These are phyloP conservation scores for Aspergillus steynii DNA, from an alignment of 495 filamentous ascomycete species.

Conservation along the genomic window DNA sequence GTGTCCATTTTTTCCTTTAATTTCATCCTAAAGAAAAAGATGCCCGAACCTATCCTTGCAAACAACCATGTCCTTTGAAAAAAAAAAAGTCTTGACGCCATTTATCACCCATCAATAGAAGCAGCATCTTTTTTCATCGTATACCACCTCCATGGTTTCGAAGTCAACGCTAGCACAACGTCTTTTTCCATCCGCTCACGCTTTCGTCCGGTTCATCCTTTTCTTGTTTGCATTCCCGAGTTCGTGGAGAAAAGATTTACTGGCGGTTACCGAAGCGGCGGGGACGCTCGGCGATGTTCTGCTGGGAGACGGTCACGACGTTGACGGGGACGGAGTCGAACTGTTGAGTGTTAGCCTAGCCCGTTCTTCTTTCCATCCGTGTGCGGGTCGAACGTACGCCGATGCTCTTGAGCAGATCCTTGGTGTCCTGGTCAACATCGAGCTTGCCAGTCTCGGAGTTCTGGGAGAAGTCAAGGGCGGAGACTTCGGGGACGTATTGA, in stretches of 20 bases:
- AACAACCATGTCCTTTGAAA: not conserved
- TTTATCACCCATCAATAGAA: not conserved
- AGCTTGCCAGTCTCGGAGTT: constrained; percentile 80
- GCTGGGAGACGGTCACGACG: constrained; percentile 76
- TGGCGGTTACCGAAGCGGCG: constrained; percentile 8
- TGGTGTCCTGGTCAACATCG: constrained; percentile 95
- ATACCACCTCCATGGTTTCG: not conserved
- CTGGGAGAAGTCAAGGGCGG: constrained; percentile 95
- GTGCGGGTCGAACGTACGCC: constrained; percentile 68
- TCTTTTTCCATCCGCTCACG: not conserved
- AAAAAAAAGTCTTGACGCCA: not conserved
- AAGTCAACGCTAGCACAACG: not conserved
- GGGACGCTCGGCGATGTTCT: constrained; percentile 47
- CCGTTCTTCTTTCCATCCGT: not conserved
- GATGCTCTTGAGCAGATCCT: constrained; percentile 96
- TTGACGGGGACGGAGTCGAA: constrained; percentile 88
- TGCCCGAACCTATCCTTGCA: not conserved
- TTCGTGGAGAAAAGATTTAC: not conserved
- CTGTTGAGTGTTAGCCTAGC: constrained; percentile 37
- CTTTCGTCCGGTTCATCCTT: not conserved
- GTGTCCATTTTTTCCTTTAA: not conserved
- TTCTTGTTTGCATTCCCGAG: not conserved
- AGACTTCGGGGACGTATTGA: constrained; percentile 99
- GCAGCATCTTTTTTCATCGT: not conserved
- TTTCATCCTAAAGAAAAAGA: not conserved